Evolutionary conservation across 2,329 filamentous ascomycete species (phyloP).

Genomic region (Penicillium sp.): DNA sequence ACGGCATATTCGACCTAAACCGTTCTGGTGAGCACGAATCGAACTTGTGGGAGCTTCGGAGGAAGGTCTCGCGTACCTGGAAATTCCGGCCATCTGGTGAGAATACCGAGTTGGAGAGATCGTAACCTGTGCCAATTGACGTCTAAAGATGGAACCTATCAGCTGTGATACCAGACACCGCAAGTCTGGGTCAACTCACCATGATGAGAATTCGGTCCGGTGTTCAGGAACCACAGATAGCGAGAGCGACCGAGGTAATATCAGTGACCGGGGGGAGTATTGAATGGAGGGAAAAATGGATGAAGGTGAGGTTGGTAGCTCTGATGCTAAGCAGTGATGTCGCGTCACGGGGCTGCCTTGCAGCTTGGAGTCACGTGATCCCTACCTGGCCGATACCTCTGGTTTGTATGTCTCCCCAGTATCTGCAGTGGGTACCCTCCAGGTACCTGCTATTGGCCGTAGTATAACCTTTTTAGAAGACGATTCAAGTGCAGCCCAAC

Average conservation of each 20-base stretch:
- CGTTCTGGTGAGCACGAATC: constrained; percentile 15
- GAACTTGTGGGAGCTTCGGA: background rate
- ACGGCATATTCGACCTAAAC: constrained; percentile 84
- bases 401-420: background rate
- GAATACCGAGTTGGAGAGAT: constrained; percentile 99
- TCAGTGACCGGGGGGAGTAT: background rate
- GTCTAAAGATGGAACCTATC: constrained; percentile 61
- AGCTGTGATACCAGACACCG: constrained; percentile 6
- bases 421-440: background rate
- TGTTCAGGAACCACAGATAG: constrained; percentile 7
- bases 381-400: background rate
- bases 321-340: constrained; percentile 22
- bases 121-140: constrained; percentile 99
- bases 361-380: constrained; percentile 22
- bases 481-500: constrained; percentile 21
- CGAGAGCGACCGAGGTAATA: background rate
- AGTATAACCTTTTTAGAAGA: constrained; percentile 1
- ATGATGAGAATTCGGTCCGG: constrained; percentile 16
- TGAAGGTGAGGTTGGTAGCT: constrained; percentile 22
- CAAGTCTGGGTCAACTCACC: constrained; percentile 12
- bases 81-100: constrained; percentile 99
- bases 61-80: constrained; percentile 61
- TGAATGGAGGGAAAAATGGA: background rate
- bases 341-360: constrained; percentile 38
- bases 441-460: background rate